Conservation (phyloP, 1,139 yeast genomes). For the Geotrichum citri-aurantii region DNA sequence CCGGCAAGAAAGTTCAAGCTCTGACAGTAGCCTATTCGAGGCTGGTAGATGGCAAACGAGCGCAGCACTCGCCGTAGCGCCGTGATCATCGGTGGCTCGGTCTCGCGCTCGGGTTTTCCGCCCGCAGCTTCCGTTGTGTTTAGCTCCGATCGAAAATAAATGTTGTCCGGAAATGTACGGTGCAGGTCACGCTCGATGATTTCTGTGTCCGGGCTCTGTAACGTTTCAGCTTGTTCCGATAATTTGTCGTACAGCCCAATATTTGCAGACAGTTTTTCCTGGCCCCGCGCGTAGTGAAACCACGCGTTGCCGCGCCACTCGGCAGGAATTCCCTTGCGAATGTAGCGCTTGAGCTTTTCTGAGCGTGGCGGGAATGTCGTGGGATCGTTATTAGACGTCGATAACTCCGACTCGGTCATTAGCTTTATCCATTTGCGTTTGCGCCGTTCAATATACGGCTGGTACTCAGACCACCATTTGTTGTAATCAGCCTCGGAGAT, state of each 20-base stretch:
- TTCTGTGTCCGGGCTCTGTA: slow-evolving; percentile 59
- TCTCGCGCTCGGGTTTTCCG: slow-evolving; percentile 5
- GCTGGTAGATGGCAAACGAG: slow-evolving; percentile 81
- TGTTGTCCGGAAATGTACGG: slow-evolving; percentile 91
- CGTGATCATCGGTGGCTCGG: slow-evolving; percentile 59
- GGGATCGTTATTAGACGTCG: slow-evolving; percentile 32
- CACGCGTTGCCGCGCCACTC: slow-evolving; percentile 97
- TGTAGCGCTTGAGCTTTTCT: slow-evolving; percentile 73
- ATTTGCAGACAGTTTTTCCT: slow-evolving; percentile 62
- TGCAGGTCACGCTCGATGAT: slow-evolving; percentile 89
- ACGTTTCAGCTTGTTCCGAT: slow-evolving; percentile 44
- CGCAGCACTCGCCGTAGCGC: slow-evolving; percentile 74
- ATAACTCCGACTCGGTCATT: slow-evolving; percentile 64
- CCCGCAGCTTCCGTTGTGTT: slow-evolving; percentile 4
- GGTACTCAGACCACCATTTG: slow-evolving; percentile 65
- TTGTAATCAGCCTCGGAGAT: slow-evolving; percentile 57
- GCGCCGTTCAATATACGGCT: slow-evolving; percentile 55
- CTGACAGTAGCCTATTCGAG: slow-evolving; percentile 93
- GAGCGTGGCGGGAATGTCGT: slow-evolving; percentile 74
- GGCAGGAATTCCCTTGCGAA: slow-evolving; percentile 90
- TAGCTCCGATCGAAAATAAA: slow-evolving; percentile 52
- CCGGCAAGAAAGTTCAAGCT: slow-evolving; percentile 91
- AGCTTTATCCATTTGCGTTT: slow-evolving; percentile 69
- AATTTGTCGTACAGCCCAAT: slow-evolving; percentile 68
- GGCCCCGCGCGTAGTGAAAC: slow-evolving; percentile 95